Conservation (phyloP, 169 alveolate genomes). For the Perkinsus olseni region DNA sequence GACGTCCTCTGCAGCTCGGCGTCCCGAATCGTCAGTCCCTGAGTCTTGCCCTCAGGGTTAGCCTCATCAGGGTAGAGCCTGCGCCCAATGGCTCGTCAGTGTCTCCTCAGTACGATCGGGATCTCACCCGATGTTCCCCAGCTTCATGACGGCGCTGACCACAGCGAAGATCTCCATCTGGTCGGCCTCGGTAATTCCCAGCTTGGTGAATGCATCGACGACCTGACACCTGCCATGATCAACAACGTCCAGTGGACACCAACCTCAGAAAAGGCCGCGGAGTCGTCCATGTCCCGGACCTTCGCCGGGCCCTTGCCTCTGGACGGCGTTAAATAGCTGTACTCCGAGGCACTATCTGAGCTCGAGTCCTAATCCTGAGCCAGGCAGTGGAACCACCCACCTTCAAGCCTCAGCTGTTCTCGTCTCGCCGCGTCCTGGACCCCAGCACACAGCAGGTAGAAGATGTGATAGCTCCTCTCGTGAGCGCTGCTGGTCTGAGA, state of each 20-base stretch:
- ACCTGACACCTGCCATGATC: neutral
- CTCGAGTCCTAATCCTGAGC: no score
- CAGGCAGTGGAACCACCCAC: neutral
- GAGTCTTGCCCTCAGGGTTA: conserved; percentile 10
- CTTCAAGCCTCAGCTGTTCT: neutral
- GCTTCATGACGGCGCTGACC: conserved; percentile 26
- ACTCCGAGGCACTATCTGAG: neutral
- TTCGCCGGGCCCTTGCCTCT: neutral
- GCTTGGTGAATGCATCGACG: conserved; percentile 26
- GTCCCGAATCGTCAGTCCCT: conserved; percentile 5
- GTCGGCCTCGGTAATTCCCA: conserved; percentile 33
- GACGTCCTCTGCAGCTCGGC: neutral
- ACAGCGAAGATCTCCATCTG: conserved; percentile 36
- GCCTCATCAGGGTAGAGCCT: conserved; percentile 20
- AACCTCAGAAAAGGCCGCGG: neutral
- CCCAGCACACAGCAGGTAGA: conserved; percentile 69
- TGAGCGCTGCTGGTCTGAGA: conserved; percentile 34
- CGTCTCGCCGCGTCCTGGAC: neutral
- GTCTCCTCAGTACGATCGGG: conserved; percentile 7
- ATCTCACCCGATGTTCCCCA: conserved; percentile 31
- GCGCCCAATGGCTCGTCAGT: conserved; percentile 11
- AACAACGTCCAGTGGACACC: no score
- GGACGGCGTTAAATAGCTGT: neutral
- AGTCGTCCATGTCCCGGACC: neutral
- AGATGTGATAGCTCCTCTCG: conserved; percentile 94